Percentiles rank a stretch among this genome's conserved stretches.
These are phyloP conservation scores for Aspergillus brunneoviolaceus DNA, from an alignment of 2,329 filamentous ascomycete species.

Conservation along the genomic window DNA sequence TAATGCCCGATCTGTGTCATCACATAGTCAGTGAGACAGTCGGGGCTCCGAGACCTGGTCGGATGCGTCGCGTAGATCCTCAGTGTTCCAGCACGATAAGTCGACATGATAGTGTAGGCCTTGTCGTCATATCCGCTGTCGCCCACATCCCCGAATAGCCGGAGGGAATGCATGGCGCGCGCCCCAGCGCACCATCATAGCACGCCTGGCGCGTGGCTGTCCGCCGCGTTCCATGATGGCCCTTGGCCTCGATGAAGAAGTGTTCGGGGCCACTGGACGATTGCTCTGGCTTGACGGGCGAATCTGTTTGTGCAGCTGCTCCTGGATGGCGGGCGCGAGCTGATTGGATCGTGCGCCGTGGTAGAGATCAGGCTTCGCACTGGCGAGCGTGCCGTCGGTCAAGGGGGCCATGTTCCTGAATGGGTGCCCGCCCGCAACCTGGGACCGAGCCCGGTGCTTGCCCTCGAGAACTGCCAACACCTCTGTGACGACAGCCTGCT, in stretches of 20 bases:
- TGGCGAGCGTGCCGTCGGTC: too few relatives aligned
- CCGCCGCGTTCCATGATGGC: background rate
- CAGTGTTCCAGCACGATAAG: background rate
- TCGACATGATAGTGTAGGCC: slow-evolving; percentile 3
- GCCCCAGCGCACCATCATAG: slow-evolving; percentile 2
- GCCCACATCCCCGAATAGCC: background rate
- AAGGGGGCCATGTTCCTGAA: too few relatives aligned
- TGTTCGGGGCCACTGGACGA: background rate
- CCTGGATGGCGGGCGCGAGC: too few relatives aligned
- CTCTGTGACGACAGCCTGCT: too few relatives aligned
- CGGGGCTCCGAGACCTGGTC: background rate
- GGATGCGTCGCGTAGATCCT: background rate
- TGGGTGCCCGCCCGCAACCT: too few relatives aligned
- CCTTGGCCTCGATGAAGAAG: background rate
- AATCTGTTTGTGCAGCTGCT: background rate
- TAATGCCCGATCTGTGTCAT: slow-evolving; percentile 4
- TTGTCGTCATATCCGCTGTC: background rate
- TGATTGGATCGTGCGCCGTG: too few relatives aligned
- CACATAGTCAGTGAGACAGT: slow-evolving; percentile 4
- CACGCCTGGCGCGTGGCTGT: background rate
- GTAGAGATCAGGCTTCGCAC: too few relatives aligned
- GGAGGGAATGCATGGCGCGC: slow-evolving; percentile 2
- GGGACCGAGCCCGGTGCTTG: too few relatives aligned
- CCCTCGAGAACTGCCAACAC: too few relatives aligned
- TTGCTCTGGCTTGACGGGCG: background rate